These are phyloP conservation scores for Tuber umbilicatum DNA, from an alignment of 495 filamentous ascomycete species.

Conservation along the genomic window DNA sequence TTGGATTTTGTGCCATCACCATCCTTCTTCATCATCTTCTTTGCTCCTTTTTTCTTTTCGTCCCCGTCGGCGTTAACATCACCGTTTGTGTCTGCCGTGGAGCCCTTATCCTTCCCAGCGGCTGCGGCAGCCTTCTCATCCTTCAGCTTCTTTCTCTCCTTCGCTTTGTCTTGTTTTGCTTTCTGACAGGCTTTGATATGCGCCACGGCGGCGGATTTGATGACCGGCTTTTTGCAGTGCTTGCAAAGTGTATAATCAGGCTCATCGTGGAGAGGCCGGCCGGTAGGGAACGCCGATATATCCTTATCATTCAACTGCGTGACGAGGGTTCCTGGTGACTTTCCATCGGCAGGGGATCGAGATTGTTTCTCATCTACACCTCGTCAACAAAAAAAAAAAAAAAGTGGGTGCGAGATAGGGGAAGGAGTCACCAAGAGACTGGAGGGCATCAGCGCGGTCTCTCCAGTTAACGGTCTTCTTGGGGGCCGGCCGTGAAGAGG, in stretches of 20 bases:
- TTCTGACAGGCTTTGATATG: conserved; percentile 66
- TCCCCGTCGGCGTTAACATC: conserved; percentile 57
- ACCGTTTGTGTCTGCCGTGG: conserved; percentile 52
- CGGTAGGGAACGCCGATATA: conserved; percentile 64
- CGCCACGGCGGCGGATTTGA: conserved; percentile 54
- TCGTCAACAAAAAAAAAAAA: neutral
- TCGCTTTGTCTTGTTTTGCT: conserved; percentile 66
- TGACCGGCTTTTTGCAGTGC: conserved; percentile 68
- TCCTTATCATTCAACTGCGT: conserved; percentile 66
- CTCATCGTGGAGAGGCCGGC: conserved; percentile 62
- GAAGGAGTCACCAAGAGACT: conserved; percentile 23
- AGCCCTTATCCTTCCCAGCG: conserved; percentile 57
- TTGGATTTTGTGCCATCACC: conserved; percentile 65
- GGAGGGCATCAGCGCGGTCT: conserved; percentile 35
- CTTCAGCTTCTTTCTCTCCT: conserved; percentile 71
- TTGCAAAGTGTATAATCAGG: conserved; percentile 69
- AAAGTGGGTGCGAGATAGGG: neutral
- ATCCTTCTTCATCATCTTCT: conserved; percentile 48
- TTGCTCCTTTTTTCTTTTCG: conserved; percentile 38
- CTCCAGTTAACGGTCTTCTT: conserved; percentile 37
- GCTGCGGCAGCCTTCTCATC: conserved; percentile 70
- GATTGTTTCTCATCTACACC: conserved; percentile 7
- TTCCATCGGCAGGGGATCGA: conserved; percentile 47
- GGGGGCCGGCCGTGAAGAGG: conserved; percentile 18
- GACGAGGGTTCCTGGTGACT: conserved; percentile 53